Percentiles rank a stretch among this genome's conserved stretches.
Conservation (phyloP, 1,284 basidiomycete genomes). For the Entoloma clypeatum region DNA sequence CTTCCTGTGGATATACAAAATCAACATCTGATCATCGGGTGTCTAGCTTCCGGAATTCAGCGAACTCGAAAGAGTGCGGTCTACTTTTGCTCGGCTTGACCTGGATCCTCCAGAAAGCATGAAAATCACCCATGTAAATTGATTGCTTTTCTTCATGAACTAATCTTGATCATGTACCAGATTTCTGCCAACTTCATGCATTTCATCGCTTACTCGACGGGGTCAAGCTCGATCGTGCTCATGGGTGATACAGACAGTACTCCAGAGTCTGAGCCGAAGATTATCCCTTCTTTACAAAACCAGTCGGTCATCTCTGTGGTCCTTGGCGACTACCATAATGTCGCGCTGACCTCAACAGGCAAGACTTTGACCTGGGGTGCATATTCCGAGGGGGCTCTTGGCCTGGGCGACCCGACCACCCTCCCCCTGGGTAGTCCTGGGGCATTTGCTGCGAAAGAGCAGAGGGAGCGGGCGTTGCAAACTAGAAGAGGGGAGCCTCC, state of each 20-base stretch:
- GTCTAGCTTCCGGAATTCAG: conserved; percentile 63
- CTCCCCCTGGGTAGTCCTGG: conserved; percentile 56
- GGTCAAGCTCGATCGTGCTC: conserved; percentile 59
- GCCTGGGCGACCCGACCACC: conserved; percentile 67
- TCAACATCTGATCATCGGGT: conserved; percentile 25
- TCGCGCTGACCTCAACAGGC: conserved; percentile 76
- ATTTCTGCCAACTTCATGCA: conserved; percentile 81
- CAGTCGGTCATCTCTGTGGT: conserved; percentile 77
- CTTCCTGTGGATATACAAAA: background rate
- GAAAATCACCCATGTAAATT: conserved; percentile 67
- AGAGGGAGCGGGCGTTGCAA: conserved; percentile 30
- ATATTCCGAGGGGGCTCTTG: conserved; percentile 76
- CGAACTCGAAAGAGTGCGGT: conserved; percentile 48
- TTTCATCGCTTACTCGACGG: conserved; percentile 81
- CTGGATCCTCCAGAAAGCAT: conserved; percentile 43
- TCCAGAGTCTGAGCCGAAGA: conserved; percentile 44
- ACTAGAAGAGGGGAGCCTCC: conserved; percentile 36
- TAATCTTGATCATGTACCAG: conserved; percentile 39
- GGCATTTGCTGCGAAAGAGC: conserved; percentile 44
- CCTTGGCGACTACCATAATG: conserved; percentile 87
- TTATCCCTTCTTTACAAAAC: conserved; percentile 71
- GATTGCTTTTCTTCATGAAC: conserved; percentile 1
- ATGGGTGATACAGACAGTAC: conserved; percentile 50
- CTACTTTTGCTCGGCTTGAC: conserved; percentile 34
- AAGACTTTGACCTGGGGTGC: conserved; percentile 82